Base-by-base conservation (phyloP, 148 eudicot genomes). In the Selenicereus undatus region DNA sequence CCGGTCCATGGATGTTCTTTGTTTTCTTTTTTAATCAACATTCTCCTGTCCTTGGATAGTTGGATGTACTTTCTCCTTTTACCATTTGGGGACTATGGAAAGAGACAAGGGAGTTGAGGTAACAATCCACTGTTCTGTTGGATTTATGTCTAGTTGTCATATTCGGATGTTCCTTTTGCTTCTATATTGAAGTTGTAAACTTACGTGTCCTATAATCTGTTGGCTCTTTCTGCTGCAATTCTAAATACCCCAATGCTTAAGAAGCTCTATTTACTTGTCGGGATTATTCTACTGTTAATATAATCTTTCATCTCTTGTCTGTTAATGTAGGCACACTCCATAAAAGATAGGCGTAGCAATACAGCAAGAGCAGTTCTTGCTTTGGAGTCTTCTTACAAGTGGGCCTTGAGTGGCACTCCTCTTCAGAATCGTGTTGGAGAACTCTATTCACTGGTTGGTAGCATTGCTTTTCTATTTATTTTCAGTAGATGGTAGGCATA, bases 391-490 rank as follows among this genome's bases (percentile, higher is more conserved):
- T 88, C 90, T 6, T 97, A 89, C 82, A 97, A 92, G 82, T 97
- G 99, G 99, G 99, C 99, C 70, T 84, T 97, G 84, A 97, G 97
- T 89, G 99, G 98, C 75, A 97, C 99, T 50, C 99, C 99, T 18
- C 93, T 97, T 79, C 99, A 94, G 88, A 97, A 97, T 86, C 97
- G 93, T 85, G 97, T 94, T 48, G 98, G 99, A 82, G 99, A 97
- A 83, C 92, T 97, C 71, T 92, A 97, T 79, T 93, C 98, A 77
- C 90, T 97, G 91, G 99, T 97, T 78, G 62, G 56, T 54, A 48
- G 45, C 35, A 12, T 16, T 74, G 24, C 39, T 77, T 12, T 74
- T 30, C 11, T 6, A 50, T 27, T 8, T 21, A 42, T 48, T 62
- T 30, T 5, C 48, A n/a, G 16, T n/a, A 2, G 62, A 43, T 54